phyloP scores from a whole-genome alignment of 148 eudicot genomes.

The Hydrangea macrophylla region DNA sequence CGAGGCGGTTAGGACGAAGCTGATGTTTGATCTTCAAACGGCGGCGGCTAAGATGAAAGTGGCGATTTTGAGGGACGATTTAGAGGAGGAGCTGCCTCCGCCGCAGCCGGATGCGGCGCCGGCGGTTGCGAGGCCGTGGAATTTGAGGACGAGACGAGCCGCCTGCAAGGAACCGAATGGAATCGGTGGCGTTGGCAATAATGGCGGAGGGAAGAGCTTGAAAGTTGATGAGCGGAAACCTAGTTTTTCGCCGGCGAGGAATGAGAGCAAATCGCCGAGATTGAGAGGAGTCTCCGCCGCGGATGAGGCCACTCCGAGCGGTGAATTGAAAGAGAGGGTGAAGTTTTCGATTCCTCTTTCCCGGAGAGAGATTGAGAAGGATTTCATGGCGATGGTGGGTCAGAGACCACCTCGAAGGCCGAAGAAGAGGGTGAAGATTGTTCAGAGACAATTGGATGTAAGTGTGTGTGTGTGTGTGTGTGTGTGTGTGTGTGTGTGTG shows the following conservation, averaged over 20 bases:
- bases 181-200: constrained; percentile 12
- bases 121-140: constrained; percentile 47
- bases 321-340: constrained; percentile 19
- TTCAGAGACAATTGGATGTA: constrained; percentile 39
- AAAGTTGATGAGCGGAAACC: constrained; percentile 21
- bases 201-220: constrained; percentile 18
- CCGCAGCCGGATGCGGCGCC: constrained; percentile 18
- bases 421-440: constrained; percentile 29
- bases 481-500: too few relatives aligned
- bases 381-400: constrained; percentile 32
- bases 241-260: constrained; percentile 24
- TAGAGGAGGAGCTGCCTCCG: constrained; percentile 11
- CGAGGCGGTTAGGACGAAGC: constrained; percentile 52
- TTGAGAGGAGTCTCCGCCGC: constrained; percentile 2
- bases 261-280: constrained; percentile 28
- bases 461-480: too few relatives aligned
- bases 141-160: constrained; percentile 63
- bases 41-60: constrained; percentile 51
- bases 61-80: constrained; percentile 29
- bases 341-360: constrained; percentile 29
- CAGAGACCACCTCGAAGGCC: constrained; percentile 32
- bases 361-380: constrained; percentile 30
- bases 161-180: constrained; percentile 35
- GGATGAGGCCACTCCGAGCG: not conserved
- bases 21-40: constrained; percentile 55